phyloP scores from a whole-genome alignment of 345 rosid species.

The Salix dunnii region DNA sequence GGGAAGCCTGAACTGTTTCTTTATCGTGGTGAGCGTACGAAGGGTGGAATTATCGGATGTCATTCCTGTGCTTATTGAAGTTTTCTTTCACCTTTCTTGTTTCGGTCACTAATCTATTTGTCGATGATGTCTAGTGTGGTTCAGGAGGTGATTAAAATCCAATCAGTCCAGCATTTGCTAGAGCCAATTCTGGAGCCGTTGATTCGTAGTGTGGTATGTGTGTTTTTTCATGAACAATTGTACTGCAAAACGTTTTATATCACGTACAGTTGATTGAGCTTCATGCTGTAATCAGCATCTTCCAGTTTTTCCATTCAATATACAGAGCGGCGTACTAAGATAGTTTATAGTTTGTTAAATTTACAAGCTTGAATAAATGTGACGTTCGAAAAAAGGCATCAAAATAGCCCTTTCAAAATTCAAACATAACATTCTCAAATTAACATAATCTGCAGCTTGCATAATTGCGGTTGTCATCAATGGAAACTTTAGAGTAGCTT shows the following conservation, averaged over 20 bases:
- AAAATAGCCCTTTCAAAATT: background rate
- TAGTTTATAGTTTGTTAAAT: background rate
- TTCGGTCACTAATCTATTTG: constrained; percentile 21
- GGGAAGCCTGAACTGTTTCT: background rate
- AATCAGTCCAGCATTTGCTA: constrained; percentile 61
- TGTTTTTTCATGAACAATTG: background rate
- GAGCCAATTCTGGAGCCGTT: constrained; percentile 92
- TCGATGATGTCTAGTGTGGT: constrained; percentile 63
- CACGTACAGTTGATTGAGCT: background rate
- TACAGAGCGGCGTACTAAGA: background rate
- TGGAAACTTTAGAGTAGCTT: background rate
- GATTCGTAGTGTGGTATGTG: constrained; percentile 89
- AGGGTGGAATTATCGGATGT: background rate
- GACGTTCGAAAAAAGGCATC: background rate
- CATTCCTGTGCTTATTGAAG: background rate
- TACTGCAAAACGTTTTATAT: background rate
- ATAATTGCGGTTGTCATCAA: background rate
- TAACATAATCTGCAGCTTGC: background rate
- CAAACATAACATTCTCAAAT: background rate
- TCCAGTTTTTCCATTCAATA: background rate
- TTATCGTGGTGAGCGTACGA: background rate
- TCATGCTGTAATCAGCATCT: background rate
- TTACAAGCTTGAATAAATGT: background rate
- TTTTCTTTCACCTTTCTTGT: background rate
- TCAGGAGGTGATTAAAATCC: constrained; percentile 78